Base-by-base conservation (phyloP, 495 filamentous ascomycete genomes). In the Aspergillus incahuasiensis region DNA sequence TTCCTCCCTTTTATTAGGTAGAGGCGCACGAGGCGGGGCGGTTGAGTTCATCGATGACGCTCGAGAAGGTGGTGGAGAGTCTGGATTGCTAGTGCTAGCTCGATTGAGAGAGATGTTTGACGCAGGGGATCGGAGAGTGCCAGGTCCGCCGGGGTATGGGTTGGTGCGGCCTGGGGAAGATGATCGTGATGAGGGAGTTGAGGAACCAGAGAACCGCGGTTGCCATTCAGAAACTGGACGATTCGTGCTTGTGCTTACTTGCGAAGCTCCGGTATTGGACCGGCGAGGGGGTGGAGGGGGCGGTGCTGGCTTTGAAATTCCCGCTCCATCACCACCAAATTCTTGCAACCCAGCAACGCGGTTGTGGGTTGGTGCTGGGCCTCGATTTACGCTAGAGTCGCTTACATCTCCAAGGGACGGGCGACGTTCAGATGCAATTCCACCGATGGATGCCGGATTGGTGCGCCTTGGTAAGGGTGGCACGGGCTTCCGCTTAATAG, bases 1-100 rank as follows among this genome's bases (percentile, higher is more conserved):
- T 45, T 91, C 86, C 52, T 95, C 80, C 32, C 91, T 90, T 64
- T 91, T 95, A 59, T 84, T 92, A 1, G 72, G 71, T 6, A 71
- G 56, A 0, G 70, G 70, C 1, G 64, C 56, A 5, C 65, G 57
- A 8, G 66, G 65, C 19, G 40, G 32, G 5, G 41, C 20, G 18
- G 48, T 35, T 1, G 43, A 42, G 21, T 49, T 55, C 18, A 41
- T 28, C 16, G 47, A 41, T 8, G 49, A 24, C 13, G 61, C 35
- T 15, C 63, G 60, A 3, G 66, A 56, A 2, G 68, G 55, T 1
- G 51, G 28, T 19, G 55, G 62, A 34, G 16, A 59, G 39, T 53
- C 49, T 13, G 25, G 39, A 48, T 41, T 61, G 41, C 41, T 59
- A 51, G 52, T 59, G 52, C 52, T 61, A 38, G 57, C 48, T 44